phyloP scores from a whole-genome alignment of 306 rosid genomes.

The Lupinus albus region DNA sequence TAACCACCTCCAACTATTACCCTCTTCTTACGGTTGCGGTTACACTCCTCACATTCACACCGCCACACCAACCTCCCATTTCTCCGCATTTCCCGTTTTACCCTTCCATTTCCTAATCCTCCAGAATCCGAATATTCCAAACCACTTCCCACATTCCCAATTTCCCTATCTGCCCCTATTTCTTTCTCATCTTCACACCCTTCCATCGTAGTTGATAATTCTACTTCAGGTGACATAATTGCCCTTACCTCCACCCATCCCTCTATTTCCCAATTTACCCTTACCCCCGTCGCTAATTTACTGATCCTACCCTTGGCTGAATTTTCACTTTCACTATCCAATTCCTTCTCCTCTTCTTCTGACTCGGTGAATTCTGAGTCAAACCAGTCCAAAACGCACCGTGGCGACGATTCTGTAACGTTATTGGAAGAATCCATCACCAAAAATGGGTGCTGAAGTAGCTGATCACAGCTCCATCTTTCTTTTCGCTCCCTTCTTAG shows the following conservation, averaged over 20 bases:
- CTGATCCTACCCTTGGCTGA: constrained; percentile 50
- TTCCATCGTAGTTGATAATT: background rate
- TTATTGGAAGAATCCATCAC: constrained; percentile 27
- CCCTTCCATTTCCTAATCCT: constrained; percentile 37
- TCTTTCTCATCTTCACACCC: too few species aligned
- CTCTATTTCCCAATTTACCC: constrained; percentile 73
- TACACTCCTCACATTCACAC: constrained; percentile 18
- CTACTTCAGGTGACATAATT: background rate
- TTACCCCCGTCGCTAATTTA: constrained; percentile 49
- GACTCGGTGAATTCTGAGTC: constrained; percentile 50
- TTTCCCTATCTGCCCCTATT: too few species aligned
- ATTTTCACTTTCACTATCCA: background rate
- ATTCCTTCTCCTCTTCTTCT: constrained; percentile 13
- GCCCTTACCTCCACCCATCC: constrained; percentile 70
- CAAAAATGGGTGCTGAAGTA: constrained; percentile 80
- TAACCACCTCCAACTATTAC: constrained; percentile 36
- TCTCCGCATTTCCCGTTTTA: constrained; percentile 40
- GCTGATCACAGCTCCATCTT: constrained; percentile 87
- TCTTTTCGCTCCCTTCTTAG: constrained; percentile 49
- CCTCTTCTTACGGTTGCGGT: constrained; percentile 15
- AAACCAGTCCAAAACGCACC: constrained; percentile 78
- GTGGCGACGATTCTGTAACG: constrained; percentile 62
- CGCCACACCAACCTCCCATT: constrained; percentile 33
- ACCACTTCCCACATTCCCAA: too few species aligned
- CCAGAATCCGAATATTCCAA: constrained; percentile 43